Percentiles rank a stretch among this genome's conserved stretches.
Evolutionary conservation across 805 yeast genomes (phyloP).

Genomic region (Schwanniomyces polymorphus): DNA sequence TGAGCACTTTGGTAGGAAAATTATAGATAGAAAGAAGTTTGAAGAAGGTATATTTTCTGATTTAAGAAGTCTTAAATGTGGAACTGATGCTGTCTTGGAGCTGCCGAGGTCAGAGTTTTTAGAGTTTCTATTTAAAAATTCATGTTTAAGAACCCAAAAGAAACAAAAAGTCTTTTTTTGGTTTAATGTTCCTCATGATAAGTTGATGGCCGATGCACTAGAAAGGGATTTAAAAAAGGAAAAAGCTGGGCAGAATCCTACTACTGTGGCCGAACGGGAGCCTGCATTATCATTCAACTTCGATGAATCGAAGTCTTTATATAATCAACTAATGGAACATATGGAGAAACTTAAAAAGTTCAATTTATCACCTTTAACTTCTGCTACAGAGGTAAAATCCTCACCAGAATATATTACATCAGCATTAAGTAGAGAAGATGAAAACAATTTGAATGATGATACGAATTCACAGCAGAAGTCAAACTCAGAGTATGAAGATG

Average conservation of each 20-base stretch:
- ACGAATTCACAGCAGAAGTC: conserved; percentile 23
- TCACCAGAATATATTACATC: conserved; percentile 15
- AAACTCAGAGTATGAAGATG: conserved; percentile 51
- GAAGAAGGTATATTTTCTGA: conserved; percentile 97
- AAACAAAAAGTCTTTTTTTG: conserved; percentile 96
- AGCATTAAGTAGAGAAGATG: conserved; percentile 3
- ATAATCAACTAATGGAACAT: conserved; percentile 55
- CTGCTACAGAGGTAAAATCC: conserved; percentile 4
- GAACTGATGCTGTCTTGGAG: conserved; percentile 84
- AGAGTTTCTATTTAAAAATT: conserved; percentile 79
- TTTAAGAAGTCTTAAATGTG: conserved; percentile 80
- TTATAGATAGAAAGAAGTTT: conserved; percentile 85
- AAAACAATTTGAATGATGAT: conserved; percentile 14
- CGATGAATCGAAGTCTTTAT: conserved; percentile 51
- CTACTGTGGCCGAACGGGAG: conserved; percentile 71
- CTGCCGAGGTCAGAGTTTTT: conserved; percentile 83
- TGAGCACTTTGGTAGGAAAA: conserved; percentile 84
- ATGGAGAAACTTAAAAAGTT: conserved; percentile 6
- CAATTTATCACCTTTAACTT: conserved; percentile 6
- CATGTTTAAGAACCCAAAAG: conserved; percentile 90
- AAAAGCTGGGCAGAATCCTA: conserved; percentile 54
- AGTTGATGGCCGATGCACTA: conserved; percentile 86
- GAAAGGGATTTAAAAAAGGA: conserved; percentile 91
- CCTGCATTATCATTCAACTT: conserved; percentile 79
- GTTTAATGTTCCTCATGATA: conserved; percentile 94